Evolutionary conservation across 106 monocot genomes (phyloP).

Genomic region (Triglochin maritima): DNA sequence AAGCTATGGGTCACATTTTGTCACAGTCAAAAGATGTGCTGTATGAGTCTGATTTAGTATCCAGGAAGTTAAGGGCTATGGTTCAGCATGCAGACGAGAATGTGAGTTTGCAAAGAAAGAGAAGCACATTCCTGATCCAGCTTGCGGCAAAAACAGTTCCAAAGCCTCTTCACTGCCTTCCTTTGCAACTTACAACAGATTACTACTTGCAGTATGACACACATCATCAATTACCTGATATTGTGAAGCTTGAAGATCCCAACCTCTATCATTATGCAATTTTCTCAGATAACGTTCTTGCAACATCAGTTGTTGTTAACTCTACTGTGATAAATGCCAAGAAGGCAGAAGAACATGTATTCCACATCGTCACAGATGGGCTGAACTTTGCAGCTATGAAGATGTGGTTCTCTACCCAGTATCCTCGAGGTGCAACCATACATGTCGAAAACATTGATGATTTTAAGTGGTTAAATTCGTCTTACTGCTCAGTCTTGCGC

Average conservation of each 20-base stretch:
- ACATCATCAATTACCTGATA: constrained; percentile 7
- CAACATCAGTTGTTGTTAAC: constrained; percentile 52
- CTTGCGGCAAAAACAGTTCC: constrained; percentile 42
- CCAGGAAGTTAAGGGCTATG: constrained; percentile 45
- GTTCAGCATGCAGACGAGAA: constrained; percentile 26
- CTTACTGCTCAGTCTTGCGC: constrained; percentile 33
- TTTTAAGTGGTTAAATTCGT: constrained; percentile 49
- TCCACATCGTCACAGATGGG: constrained; percentile 46
- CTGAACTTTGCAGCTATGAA: constrained; percentile 44
- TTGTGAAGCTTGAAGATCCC: constrained; percentile 27
- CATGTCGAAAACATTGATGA: constrained; percentile 38
- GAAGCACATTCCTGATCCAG: constrained; percentile 30
- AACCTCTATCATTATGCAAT: constrained; percentile 53
- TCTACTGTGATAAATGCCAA: constrained; percentile 37
- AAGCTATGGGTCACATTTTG: constrained; percentile 29
- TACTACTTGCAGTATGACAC: constrained; percentile 25
- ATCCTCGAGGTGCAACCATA: constrained; percentile 17
- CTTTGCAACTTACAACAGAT: constrained; percentile 36
- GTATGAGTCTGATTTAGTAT: constrained; percentile 21
- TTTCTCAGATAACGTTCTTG: constrained; percentile 56
- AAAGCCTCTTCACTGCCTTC: constrained; percentile 39
- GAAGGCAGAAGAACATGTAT: constrained; percentile 38
- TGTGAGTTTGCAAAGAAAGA: constrained; percentile 21
- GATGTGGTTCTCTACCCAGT: constrained; percentile 47
- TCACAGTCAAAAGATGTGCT: constrained; percentile 20